Base-by-base conservation (phyloP, 2,329 filamentous ascomycete genomes). In the Aspergillus terreus region DNA sequence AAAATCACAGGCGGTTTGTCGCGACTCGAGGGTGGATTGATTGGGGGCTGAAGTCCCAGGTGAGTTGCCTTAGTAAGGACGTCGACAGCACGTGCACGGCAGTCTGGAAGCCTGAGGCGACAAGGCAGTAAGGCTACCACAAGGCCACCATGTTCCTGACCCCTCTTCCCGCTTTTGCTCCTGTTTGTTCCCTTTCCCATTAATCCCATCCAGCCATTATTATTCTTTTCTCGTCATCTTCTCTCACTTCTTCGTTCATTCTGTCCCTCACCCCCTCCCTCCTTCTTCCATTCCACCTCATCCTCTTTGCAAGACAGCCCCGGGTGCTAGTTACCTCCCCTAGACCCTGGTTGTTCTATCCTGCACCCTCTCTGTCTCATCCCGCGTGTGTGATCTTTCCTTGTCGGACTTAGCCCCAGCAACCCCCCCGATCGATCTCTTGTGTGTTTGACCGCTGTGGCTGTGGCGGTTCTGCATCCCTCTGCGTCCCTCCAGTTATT, bases 391-490 rank as follows among this genome's bases (percentile, higher is more conserved):
- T 32, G 42, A 44, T 30, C 23, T 12, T 23, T 44, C 42, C 23
- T 14, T 44, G 14, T 42, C 19, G n/a, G 11, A 19, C 15, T 42
- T 12, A 42, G 40, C 40, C 40, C 40, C 40, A 42, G 17, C 19
- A n/a, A 19, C 19, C 21, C 44, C 38, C 19, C 36, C 33, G 30
- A 40, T 45, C 44, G 32, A 35, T 40, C 35, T 36, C 36, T 30
- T 44, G 44, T 51, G 50, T 47, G 47, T 50, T 53, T 58, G 57
- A 58, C 57, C 57, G 56, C 58, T 60, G 59, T 63, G 61, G 61
- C 59, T 61, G 61, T 63, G 59, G 58, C 60, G 56, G 55, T 55
- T 53, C 54, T 57, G 58, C 56, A 58, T 61, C 51, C 46, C 55
- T 52, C 54, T 47, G 44, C 55, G 50, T 57, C 50, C 49, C 46